These are phyloP conservation scores for Eremothecium cymbalariae DNA, from an alignment of 1,139 yeast genomes.

Conservation along the genomic window DNA sequence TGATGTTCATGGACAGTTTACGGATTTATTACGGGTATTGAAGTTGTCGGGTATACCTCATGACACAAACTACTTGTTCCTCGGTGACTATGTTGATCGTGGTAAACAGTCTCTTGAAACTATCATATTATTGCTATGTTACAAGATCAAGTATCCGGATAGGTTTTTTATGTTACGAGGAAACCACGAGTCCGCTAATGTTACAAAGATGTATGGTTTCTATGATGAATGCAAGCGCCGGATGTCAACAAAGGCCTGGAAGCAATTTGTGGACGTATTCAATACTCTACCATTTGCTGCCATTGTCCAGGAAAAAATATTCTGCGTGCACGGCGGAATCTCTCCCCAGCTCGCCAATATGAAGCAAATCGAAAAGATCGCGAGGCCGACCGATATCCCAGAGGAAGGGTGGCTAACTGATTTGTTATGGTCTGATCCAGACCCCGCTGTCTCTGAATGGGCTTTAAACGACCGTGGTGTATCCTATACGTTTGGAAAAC, in stretches of 20 bases:
- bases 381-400: conserved; percentile 82
- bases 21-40: conserved; percentile 65
- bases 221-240: conserved; percentile 84
- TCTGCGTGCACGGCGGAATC: conserved; percentile 85
- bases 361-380: conserved; percentile 59
- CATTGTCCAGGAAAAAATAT: conserved; percentile 72
- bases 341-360: conserved; percentile 65
- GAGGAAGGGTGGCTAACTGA: conserved; percentile 77
- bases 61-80: conserved; percentile 63
- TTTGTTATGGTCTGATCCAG: conserved; percentile 85
- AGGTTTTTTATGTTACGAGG: conserved; percentile 78
- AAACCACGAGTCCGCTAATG: conserved; percentile 77
- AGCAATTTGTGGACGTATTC: conserved; percentile 69
- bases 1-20: conserved; percentile 79
- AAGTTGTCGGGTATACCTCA: conserved; percentile 78
- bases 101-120: conserved; percentile 82
- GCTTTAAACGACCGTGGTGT: conserved; percentile 82
- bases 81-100: conserved; percentile 83
- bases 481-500: conserved; percentile 69
- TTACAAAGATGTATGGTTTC: conserved; percentile 78
- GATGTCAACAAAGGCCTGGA: conserved; percentile 63
- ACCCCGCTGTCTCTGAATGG: conserved; percentile 59
- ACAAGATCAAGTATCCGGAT: conserved; percentile 75
- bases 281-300: conserved; percentile 85
- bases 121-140: conserved; percentile 58